These are phyloP conservation scores for Kurtzmaniella quercitrusa DNA, from an alignment of 1,139 yeast genomes.

Conservation along the genomic window DNA sequence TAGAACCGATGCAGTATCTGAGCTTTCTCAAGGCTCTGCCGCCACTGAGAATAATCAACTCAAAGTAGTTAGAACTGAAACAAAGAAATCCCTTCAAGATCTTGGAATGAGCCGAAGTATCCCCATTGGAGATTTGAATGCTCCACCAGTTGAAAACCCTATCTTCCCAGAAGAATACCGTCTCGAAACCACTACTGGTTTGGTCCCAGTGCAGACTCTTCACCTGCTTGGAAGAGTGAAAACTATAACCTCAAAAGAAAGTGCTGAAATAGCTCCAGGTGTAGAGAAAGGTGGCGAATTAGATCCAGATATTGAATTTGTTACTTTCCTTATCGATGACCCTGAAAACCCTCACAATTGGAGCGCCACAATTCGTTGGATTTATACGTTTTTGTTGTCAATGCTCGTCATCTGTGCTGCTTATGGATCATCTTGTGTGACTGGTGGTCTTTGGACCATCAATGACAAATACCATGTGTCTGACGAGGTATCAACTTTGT, in stretches of 20 bases:
- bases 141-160: conserved; percentile 59
- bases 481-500: conserved; percentile 69
- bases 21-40: conserved; percentile 20
- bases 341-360: conserved; percentile 89
- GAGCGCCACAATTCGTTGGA: conserved; percentile 57
- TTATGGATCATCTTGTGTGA: conserved; percentile 82
- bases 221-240: conserved; percentile 60
- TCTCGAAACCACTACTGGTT: conserved; percentile 79
- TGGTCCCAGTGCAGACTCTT: conserved; percentile 74
- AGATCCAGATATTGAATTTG: conserved; percentile 73
- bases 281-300: conserved; percentile 22
- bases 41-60: conserved; percentile 7
- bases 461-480: conserved; percentile 63
- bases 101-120: conserved; percentile 52
- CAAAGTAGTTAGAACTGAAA: conserved; percentile 50
- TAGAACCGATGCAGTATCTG: conserved; percentile 42
- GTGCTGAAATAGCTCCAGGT: conserved; percentile 7
- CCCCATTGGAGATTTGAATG: conserved; percentile 55
- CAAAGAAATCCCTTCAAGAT: conserved; percentile 60
- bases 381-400: conserved; percentile 63
- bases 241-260: conserved; percentile 14
- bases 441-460: conserved; percentile 75
- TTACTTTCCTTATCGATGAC: conserved; percentile 70
- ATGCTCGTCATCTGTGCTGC: conserved; percentile 79
- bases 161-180: conserved; percentile 92